phyloP scores from a whole-genome alignment of 2,329 filamentous ascomycete species.

The Pseudonectria foliicola region DNA sequence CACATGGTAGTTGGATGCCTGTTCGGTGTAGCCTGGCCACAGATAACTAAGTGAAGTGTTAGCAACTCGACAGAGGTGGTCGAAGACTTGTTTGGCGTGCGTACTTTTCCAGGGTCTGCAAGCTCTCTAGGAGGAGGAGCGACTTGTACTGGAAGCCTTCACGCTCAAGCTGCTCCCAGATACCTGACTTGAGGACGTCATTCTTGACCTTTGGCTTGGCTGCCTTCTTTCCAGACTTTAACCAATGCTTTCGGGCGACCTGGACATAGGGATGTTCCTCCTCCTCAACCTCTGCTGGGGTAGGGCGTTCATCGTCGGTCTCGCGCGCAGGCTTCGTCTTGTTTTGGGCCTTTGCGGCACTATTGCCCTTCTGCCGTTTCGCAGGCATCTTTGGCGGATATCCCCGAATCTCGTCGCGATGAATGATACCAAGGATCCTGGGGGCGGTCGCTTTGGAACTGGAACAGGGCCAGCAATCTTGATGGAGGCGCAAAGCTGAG shows the following conservation, averaged over 20 bases:
- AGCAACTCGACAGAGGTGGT: conserved; percentile 8
- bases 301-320: conserved; percentile 34
- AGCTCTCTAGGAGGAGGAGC: conserved; percentile 75
- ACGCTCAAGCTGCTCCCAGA: conserved; percentile 84
- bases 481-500: conserved; percentile 12
- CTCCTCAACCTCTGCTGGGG: conserved; percentile 62
- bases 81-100: neutral
- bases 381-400: conserved; percentile 41
- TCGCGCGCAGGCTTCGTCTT: conserved; percentile 31
- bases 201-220: conserved; percentile 69
- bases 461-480: conserved; percentile 6
- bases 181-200: conserved; percentile 74
- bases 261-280: conserved; percentile 66
- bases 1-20: conserved; percentile 87
- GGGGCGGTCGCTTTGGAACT: conserved; percentile 3
- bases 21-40: conserved; percentile 87
- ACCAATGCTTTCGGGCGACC: conserved; percentile 79
- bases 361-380: conserved; percentile 51
- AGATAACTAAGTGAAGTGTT: conserved; percentile 57
- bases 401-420: conserved; percentile 12
- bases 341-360: conserved; percentile 32
- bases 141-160: conserved; percentile 72
- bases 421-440: conserved; percentile 9
- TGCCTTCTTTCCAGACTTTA: conserved; percentile 55
- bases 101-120: conserved; percentile 82